phyloP scores from a whole-genome alignment of 176 grass and related monocot species.

The Aegilops umbellulata region DNA sequence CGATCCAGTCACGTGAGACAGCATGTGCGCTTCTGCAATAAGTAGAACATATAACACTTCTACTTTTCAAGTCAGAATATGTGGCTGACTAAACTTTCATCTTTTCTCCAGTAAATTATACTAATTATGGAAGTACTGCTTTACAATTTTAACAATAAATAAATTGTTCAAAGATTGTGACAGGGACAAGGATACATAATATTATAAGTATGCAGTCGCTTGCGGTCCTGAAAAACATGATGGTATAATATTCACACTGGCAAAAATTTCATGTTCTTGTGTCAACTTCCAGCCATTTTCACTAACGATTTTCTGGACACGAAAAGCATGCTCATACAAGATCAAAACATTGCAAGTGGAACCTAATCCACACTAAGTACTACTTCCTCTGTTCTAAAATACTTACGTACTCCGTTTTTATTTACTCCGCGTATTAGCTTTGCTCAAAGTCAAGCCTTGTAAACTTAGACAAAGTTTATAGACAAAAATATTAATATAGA shows the following conservation, averaged over 20 bases:
- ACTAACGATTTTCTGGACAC: neutral
- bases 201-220: neutral
- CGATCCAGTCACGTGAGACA: neutral
- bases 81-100: neutral
- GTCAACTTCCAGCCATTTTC: constrained; percentile 2
- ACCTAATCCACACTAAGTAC: neutral
- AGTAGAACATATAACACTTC: neutral
- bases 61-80: neutral
- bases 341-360: neutral
- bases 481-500: too few species aligned
- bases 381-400: neutral
- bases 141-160: neutral
- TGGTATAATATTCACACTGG: neutral
- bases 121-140: neutral
- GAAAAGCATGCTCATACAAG: neutral
- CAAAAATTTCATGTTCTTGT: neutral
- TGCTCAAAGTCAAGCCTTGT: too few species aligned
- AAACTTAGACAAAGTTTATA: too few species aligned
- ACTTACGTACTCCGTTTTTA: neutral
- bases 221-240: neutral
- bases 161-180: neutral
- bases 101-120: neutral
- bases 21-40: neutral
- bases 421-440: too few species aligned
- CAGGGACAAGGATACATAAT: neutral